Evolutionary conservation across 2,329 filamentous ascomycete genomes (phyloP), one percentile per base, ranked within the genome.

Genomic region (Calonectria hongkongensis): DNA sequence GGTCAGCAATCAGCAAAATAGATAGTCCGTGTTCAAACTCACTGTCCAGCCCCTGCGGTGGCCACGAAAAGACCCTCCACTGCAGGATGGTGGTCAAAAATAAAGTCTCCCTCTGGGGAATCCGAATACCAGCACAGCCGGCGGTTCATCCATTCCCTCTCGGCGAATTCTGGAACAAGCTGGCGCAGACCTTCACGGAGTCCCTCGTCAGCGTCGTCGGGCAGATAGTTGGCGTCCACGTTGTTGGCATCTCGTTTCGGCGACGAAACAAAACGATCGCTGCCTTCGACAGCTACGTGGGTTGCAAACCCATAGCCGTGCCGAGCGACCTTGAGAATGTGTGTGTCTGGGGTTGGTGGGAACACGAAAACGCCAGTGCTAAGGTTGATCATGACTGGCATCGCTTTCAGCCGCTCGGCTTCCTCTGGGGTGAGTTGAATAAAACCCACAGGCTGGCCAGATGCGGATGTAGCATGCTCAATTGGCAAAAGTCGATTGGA

Each of bases 371-470:
- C 87, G 4, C 89, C 88, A 1, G 86, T 87, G 68, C 84, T 86
- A 69, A 91, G 83, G 78, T 91, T 89, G 45, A 92, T 84, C 27
- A 91, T 83, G 6, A 92, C 92, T 0, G 93, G 93, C 79, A 90
- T 88, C 16, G 86, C 80, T 56, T 83, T 84, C 15, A 94, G 83
- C 2, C 80, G 81, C 2, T 82, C 80, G 79, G 92, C 88, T 81
- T 94, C 93, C 2, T 87, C 86, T 5, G 87, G 80, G 0, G 89
- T 90, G 65, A 95, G 87, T 68, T 88, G 86, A 73, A 94, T 87
- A 83, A 94, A 95, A 0, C 89, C 91, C 16, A 95, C 83, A 0
- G 89, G 87, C 75, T 95, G 93, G 0, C 92, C 93, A 0, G 92
- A 93, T 0, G 92, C 90, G 67, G 90, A 88, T 28, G 88, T 89